These are phyloP conservation scores for Logfia minima DNA, from an alignment of 129 eudicot genomes.

Conservation along the genomic window DNA sequence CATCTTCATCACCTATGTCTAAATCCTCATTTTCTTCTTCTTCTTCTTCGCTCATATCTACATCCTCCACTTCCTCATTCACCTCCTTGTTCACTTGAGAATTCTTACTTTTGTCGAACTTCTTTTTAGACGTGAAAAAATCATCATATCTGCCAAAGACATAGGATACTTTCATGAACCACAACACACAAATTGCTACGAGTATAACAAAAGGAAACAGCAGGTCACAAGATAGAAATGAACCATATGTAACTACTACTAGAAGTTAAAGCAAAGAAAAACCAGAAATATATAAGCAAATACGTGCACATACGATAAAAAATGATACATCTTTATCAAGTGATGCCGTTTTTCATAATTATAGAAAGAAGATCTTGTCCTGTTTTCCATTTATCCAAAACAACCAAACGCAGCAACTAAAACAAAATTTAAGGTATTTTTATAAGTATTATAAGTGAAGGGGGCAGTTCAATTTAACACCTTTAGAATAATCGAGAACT, in stretches of 20 bases:
- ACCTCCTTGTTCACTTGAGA: conserved; percentile 32
- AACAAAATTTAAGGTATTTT: no score
- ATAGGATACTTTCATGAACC: conserved; percentile 19
- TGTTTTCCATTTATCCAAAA: no score
- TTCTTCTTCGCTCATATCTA: conserved; percentile 39
- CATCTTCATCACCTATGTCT: conserved; percentile 42
- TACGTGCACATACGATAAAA: no score
- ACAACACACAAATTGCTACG: not conserved
- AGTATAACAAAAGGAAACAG: not conserved
- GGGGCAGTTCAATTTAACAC: no score
- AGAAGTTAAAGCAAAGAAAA: no score
- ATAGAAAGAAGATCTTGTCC: no score
- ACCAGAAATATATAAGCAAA: not conserved
- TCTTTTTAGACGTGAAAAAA: conserved; percentile 55
- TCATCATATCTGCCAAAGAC: conserved; percentile 57
- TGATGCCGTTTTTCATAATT: no score
- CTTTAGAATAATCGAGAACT: no score
- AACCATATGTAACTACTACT: not conserved
- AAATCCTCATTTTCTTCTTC: conserved; percentile 45
- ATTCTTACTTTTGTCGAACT: conserved; percentile 42
- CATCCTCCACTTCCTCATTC: conserved; percentile 40
- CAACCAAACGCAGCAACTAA: no score
- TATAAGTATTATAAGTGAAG: no score
- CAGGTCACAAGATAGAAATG: not conserved
- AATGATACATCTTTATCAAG: no score